Evolutionary conservation across 768 basidiomycete species (phyloP).

Genomic region (Podaxis sp.): DNA sequence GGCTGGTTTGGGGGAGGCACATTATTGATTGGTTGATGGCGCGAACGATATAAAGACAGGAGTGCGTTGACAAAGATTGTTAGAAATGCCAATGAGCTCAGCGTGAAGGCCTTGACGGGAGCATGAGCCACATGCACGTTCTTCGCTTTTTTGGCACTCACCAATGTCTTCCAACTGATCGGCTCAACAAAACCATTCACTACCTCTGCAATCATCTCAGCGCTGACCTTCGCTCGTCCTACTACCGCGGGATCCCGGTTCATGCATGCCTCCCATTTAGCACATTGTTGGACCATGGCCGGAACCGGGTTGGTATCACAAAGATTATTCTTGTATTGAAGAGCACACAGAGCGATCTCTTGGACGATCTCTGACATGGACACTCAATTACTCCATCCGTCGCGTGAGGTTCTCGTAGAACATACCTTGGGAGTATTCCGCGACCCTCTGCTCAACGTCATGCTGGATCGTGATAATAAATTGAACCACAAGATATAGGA

Average conservation of each 20-base stretch:
- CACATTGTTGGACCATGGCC: constrained; percentile 84
- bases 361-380: constrained; percentile 73
- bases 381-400: neutral
- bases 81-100: constrained; percentile 74
- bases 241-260: constrained; percentile 88
- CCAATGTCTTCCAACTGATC: constrained; percentile 96
- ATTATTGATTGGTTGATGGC: constrained; percentile 44
- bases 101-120: constrained; percentile 56
- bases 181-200: constrained; percentile 96
- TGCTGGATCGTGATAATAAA: constrained; percentile 88
- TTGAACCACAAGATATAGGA: constrained; percentile 81
- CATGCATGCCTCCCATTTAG: constrained; percentile 93
- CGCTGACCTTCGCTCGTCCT: constrained; percentile 86
- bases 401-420: constrained; percentile 10
- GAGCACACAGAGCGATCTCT: constrained; percentile 86
- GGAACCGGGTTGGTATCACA: constrained; percentile 79
- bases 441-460: constrained; percentile 85
- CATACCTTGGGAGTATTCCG: constrained; percentile 87
- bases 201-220: constrained; percentile 94
- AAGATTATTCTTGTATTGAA: constrained; percentile 77
- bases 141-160: constrained; percentile 34
- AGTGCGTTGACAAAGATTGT: constrained; percentile 82
- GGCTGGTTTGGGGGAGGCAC: constrained; percentile 31
- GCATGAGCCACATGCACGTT: constrained; percentile 11
- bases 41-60: constrained; percentile 72